A percentile compares a stretch with the other conserved stretches of the same genome.
Evolutionary conservation across 2,329 filamentous ascomycete genomes (phyloP).

Genomic region (Talaromyces sp.): DNA sequence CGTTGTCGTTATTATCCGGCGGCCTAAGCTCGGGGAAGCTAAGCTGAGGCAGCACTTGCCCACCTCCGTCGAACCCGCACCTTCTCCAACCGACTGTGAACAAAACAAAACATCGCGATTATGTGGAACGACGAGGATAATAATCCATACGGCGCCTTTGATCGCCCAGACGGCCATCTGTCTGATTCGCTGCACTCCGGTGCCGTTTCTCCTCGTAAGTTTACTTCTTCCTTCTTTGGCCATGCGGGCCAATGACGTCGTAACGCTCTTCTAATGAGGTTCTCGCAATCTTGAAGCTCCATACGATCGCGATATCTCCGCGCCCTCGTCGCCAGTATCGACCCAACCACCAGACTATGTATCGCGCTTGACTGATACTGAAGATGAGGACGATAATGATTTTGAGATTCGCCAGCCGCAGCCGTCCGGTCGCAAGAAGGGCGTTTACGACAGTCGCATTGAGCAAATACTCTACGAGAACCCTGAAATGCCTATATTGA

Average conservation of each 20-base stretch:
- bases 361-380: slow-evolving; percentile 54
- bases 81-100: background rate
- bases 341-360: slow-evolving; percentile 62
- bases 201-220: slow-evolving; percentile 53
- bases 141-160: slow-evolving; percentile 94
- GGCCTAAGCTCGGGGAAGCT: slow-evolving; percentile 8
- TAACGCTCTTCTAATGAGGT: background rate
- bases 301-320: slow-evolving; percentile 61
- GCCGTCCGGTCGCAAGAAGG: slow-evolving; percentile 63
- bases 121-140: slow-evolving; percentile 99
- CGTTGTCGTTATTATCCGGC: background rate
- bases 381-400: slow-evolving; percentile 59
- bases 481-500: slow-evolving; percentile 82
- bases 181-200: slow-evolving; percentile 65
- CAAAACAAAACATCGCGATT: slow-evolving; percentile 29
- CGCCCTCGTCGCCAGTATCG: slow-evolving; percentile 69
- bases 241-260: slow-evolving; percentile 9
- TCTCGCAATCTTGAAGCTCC: slow-evolving; percentile 37
- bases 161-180: slow-evolving; percentile 75
- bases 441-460: slow-evolving; percentile 89
- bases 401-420: slow-evolving; percentile 50
- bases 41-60: slow-evolving; percentile 6
- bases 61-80: background rate
- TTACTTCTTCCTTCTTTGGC: background rate
- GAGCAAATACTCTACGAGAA: slow-evolving; percentile 98